Evolutionary conservation across 768 basidiomycete genomes (phyloP).

Genomic region (Psilocybe subaeruginosa): DNA sequence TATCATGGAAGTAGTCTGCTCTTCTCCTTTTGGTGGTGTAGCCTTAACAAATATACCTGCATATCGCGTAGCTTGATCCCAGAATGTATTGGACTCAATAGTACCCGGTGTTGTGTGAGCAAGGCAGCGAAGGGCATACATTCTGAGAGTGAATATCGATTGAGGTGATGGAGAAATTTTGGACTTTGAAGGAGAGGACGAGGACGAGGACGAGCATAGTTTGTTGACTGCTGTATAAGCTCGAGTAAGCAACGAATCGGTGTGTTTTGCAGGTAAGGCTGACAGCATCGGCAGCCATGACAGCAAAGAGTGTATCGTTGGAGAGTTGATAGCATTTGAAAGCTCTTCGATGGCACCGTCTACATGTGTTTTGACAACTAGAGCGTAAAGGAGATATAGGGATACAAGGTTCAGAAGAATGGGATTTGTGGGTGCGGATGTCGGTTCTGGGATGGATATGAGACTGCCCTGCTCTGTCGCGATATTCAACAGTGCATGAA

Average conservation of each 20-base stretch:
- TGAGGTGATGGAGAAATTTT: conserved; percentile 19
- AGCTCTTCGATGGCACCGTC: conserved; percentile 21
- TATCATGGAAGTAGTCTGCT: conserved; percentile 37
- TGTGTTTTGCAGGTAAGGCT: conserved; percentile 51
- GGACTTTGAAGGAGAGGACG: conserved; percentile 7
- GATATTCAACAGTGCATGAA: conserved; percentile 37
- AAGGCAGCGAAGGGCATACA: conserved; percentile 50
- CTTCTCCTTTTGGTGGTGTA: conserved; percentile 26
- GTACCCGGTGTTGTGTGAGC: conserved; percentile 49
- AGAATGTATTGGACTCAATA: conserved; percentile 58
- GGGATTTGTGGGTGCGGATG: conserved; percentile 27
- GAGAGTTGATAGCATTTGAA: conserved; percentile 18
- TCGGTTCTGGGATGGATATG: conserved; percentile 48
- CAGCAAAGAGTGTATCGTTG: conserved; percentile 40
- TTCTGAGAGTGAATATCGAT: conserved; percentile 36
- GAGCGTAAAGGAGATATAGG: conserved; percentile 59
- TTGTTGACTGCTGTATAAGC: conserved; percentile 59
- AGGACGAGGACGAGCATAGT: conserved; percentile 26
- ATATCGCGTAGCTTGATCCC: conserved; percentile 68
- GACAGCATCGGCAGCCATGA: conserved; percentile 54
- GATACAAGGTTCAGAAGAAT: conserved; percentile 56
- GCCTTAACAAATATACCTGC: conserved; percentile 47
- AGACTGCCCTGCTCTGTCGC: conserved; percentile 16
- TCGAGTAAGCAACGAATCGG: conserved; percentile 61
- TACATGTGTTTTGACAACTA: conserved; percentile 32